These are phyloP conservation scores for Pichia sp. DNA, from an alignment of 1,139 yeast species.

Conservation along the genomic window DNA sequence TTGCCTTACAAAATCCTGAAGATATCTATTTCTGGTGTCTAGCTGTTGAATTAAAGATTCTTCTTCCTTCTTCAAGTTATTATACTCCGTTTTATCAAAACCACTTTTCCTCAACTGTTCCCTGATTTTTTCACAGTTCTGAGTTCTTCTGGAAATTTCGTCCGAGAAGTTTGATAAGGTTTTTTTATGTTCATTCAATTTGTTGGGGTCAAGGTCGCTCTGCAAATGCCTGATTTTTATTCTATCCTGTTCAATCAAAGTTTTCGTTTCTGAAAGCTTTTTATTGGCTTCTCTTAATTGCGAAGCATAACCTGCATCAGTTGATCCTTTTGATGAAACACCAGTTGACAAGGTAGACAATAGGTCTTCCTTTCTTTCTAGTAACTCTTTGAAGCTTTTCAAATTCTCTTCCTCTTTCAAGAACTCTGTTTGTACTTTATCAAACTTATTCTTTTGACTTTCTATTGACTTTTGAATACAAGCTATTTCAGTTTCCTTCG, in stretches of 20 bases:
- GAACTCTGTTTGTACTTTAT: constrained; percentile 35
- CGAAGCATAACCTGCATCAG: constrained; percentile 75
- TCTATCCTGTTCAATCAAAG: constrained; percentile 56
- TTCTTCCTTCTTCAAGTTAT: constrained; percentile 40
- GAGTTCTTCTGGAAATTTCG: constrained; percentile 43
- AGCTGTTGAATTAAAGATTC: constrained; percentile 35
- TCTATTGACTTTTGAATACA: constrained; percentile 21
- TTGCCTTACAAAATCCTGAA: constrained; percentile 56
- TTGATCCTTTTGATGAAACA: constrained; percentile 75
- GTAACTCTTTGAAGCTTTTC: constrained; percentile 42
- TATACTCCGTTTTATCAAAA: constrained; percentile 48
- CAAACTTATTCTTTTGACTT: constrained; percentile 27
- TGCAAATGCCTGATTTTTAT: constrained; percentile 56
- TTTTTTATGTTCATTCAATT: constrained; percentile 53
- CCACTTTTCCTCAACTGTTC: constrained; percentile 51
- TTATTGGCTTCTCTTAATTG: constrained; percentile 68
- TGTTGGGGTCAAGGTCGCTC: constrained; percentile 49
- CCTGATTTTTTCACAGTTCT: constrained; percentile 36
- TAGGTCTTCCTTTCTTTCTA: constrained; percentile 68
- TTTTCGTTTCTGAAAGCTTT: constrained; percentile 49
- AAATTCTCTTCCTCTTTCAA: constrained; percentile 42
- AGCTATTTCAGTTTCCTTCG: constrained; percentile 19
- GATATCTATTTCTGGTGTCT: constrained; percentile 44
- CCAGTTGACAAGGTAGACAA: constrained; percentile 85
- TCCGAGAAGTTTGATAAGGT: constrained; percentile 45